Evolutionary conservation across 768 basidiomycete species (phyloP).

Genomic region (Punctularia strigosozonata): DNA sequence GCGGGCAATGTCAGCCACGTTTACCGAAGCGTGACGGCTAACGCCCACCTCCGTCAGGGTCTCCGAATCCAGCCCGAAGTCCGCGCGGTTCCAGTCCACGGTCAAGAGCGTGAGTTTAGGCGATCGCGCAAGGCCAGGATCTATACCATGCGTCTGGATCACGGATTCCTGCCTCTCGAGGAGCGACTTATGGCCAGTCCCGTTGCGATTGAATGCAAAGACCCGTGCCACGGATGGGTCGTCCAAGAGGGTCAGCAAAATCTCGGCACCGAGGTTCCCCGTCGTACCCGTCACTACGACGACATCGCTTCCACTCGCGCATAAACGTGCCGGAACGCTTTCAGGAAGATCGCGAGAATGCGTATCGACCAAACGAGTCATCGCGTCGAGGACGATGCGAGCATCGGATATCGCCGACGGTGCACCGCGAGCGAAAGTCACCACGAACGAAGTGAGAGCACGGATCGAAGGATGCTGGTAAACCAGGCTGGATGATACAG

Average conservation of each 20-base stretch:
- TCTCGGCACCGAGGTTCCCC: conserved; percentile 1
- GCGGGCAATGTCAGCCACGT: background rate
- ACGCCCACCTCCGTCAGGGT: background rate
- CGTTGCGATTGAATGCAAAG: background rate
- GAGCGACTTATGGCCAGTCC: background rate
- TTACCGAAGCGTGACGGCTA: conserved; percentile 2
- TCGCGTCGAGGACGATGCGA: too few species aligned
- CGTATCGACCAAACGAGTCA: too few species aligned
- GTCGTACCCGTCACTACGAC: conserved; percentile 3
- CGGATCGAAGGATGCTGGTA: conserved; percentile 20
- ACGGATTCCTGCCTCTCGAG: background rate
- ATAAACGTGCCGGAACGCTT: too few species aligned
- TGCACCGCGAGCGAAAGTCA: too few species aligned
- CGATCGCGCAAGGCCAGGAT: background rate
- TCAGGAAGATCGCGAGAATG: too few species aligned
- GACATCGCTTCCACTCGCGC: background rate
- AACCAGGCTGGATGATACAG: conserved; percentile 12
- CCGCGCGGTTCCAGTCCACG: background rate
- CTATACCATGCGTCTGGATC: conserved; percentile 1
- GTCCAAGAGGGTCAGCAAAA: background rate
- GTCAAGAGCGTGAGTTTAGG: background rate
- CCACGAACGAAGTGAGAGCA: too few species aligned
- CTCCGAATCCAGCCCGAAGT: background rate
- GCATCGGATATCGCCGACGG: too few species aligned
- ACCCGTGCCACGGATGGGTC: conserved; percentile 2